Percentiles rank a stretch among this genome's conserved stretches.
Evolutionary conservation across 768 basidiomycete species (phyloP).

Genomic region (Termitomyces titanicus): DNA sequence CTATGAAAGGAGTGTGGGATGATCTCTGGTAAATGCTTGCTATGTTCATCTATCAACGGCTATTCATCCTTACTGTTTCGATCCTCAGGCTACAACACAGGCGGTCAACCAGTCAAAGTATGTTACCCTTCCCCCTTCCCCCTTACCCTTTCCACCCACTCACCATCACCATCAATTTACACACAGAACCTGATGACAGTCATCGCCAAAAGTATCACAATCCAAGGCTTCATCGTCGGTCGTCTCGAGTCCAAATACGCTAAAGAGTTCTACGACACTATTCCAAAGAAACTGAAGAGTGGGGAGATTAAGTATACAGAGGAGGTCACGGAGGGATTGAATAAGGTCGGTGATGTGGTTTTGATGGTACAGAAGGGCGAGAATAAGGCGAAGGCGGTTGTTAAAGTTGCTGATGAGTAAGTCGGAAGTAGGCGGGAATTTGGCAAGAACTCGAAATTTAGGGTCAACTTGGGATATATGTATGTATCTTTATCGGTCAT

Average conservation of each 20-base stretch:
- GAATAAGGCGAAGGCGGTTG: constrained; percentile 31
- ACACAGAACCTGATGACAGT: constrained; percentile 36
- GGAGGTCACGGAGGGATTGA: constrained; percentile 42
- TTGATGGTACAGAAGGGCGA: constrained; percentile 30
- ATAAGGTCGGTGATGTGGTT: constrained; percentile 32
- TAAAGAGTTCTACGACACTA: constrained; percentile 36
- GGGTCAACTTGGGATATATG: no score
- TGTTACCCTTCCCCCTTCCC: no score
- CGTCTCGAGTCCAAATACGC: constrained; percentile 30
- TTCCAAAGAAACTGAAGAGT: constrained; percentile 37
- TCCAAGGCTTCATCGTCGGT: constrained; percentile 35
- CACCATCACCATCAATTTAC: no score
- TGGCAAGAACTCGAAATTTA: no score
- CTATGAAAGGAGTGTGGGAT: constrained; percentile 37
- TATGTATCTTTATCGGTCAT: no score
- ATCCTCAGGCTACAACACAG: constrained; percentile 29
- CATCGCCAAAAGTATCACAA: constrained; percentile 37
- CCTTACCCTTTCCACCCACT: no score
- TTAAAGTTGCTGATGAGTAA: constrained; percentile 30
- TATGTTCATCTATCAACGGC: background rate
- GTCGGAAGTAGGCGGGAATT: no score
- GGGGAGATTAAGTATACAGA: constrained; percentile 48
- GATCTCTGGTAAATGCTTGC: constrained; percentile 22
- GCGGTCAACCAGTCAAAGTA: constrained; percentile 18
- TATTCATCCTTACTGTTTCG: background rate